These are phyloP conservation scores for Chenopodium berlandieri DNA, from an alignment of 148 eudicot species.

Conservation along the genomic window DNA sequence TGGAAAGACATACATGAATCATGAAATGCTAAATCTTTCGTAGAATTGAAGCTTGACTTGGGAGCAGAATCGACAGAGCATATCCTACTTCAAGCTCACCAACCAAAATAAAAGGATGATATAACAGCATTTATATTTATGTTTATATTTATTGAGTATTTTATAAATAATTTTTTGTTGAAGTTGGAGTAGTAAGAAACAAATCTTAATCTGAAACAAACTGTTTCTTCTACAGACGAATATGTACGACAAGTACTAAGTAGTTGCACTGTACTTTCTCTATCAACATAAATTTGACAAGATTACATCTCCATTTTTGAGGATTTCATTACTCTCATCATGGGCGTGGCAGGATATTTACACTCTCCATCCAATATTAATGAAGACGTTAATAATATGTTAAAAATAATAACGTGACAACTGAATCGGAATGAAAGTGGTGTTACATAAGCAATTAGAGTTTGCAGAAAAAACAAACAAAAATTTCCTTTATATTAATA, in stretches of 20 bases:
- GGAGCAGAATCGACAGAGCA: constrained; percentile 8
- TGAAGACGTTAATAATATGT: no score
- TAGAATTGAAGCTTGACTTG: constrained; percentile 11
- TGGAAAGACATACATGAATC: neutral
- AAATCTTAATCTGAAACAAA: constrained; percentile 13
- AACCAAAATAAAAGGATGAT: constrained; percentile 15
- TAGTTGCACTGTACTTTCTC: constrained; percentile 24
- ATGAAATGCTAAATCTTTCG: neutral
- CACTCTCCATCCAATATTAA: no score
- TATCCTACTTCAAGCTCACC: constrained; percentile 17
- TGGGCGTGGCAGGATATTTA: no score
- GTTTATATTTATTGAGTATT: no score
- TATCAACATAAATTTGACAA: constrained; percentile 16
- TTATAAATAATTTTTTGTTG: neutral
- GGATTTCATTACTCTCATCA: no score
- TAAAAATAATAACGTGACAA: no score
- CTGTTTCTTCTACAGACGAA: constrained; percentile 16
- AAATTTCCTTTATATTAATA: constrained; percentile 16
- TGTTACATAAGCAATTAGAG: no score
- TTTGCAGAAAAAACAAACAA: neutral
- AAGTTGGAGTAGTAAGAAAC: neutral
- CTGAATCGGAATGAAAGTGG: no score
- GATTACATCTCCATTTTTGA: neutral
- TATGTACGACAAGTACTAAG: constrained; percentile 14
- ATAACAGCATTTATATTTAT: neutral